These are phyloP conservation scores for Phytophthora pseudosyringae DNA, from an alignment of 352 stramenopile genomes.

Conservation along the genomic window DNA sequence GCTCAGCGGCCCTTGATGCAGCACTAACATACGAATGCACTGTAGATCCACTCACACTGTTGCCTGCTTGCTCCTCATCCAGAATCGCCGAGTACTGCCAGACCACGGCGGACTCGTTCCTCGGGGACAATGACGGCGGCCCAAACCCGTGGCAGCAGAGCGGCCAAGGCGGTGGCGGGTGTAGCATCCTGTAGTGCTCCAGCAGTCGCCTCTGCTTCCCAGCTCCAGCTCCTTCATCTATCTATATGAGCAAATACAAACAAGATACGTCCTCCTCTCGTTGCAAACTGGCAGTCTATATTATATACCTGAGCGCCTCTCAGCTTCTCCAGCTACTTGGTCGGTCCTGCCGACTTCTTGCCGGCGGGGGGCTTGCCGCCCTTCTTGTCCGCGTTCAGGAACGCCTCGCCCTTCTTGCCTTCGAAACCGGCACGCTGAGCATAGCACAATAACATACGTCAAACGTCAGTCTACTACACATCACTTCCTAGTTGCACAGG, in stretches of 20 bases:
- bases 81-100: slow-evolving; percentile 83
- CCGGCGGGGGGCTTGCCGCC: slow-evolving; percentile 24
- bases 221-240: slow-evolving; percentile 19
- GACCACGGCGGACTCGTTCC: slow-evolving; percentile 71
- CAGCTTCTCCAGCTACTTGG: slow-evolving; percentile 50
- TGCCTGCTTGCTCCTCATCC: neutral
- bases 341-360: slow-evolving; percentile 33
- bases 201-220: neutral
- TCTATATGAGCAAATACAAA: slow-evolving; percentile 33
- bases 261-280: neutral
- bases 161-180: slow-evolving; percentile 66
- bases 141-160: slow-evolving; percentile 78
- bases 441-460: slow-evolving; percentile 5
- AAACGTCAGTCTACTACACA: slow-evolving; percentile 13
- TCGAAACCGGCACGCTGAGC: slow-evolving; percentile 75
- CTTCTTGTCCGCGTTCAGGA: slow-evolving; percentile 75
- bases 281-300: slow-evolving; percentile 51
- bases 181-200: slow-evolving; percentile 60
- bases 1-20: slow-evolving; percentile 3
- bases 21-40: neutral
- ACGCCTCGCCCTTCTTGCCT: slow-evolving; percentile 80
- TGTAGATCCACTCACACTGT: neutral
- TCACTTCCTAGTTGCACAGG: neutral
- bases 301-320: slow-evolving; percentile 40
- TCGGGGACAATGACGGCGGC: slow-evolving; percentile 71